These are phyloP conservation scores for Yamadazyma sp. DNA, from an alignment of 805 yeast species.

Conservation along the genomic window DNA sequence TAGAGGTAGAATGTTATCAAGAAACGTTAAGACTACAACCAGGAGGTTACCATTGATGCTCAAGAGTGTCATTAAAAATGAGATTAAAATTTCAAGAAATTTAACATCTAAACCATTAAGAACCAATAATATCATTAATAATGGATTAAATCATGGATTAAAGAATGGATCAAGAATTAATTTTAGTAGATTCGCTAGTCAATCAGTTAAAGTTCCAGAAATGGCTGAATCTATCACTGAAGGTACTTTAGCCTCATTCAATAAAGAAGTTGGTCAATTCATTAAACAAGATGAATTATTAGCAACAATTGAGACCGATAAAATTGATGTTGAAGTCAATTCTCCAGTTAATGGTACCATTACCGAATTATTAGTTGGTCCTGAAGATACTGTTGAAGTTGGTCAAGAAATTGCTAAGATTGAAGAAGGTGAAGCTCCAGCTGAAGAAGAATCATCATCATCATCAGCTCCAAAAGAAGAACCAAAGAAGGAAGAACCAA, in stretches of 20 bases:
- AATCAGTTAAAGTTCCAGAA: conserved; percentile 84
- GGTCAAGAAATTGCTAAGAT: conserved; percentile 90
- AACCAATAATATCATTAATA: neutral
- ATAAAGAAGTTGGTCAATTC: conserved; percentile 80
- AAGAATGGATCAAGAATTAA: conserved; percentile 12
- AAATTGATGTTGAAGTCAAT: conserved; percentile 95
- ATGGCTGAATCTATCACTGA: conserved; percentile 99
- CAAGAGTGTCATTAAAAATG: conserved; percentile 7
- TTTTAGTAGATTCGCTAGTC: conserved; percentile 38
- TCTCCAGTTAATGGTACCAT: conserved; percentile 91
- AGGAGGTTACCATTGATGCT: conserved; percentile 14
- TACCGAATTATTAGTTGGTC: conserved; percentile 73
- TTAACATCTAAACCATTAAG: neutral
- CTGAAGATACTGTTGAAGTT: conserved; percentile 92
- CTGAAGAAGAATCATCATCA: conserved; percentile 42
- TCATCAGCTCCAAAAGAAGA: conserved; percentile 21
- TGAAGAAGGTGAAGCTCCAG: conserved; percentile 75
- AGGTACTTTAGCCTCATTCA: conserved; percentile 76
- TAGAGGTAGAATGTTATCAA: conserved; percentile 19
- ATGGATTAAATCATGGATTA: neutral
- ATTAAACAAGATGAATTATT: conserved; percentile 84
- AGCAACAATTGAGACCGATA: conserved; percentile 97
- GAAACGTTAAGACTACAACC: conserved; percentile 13
- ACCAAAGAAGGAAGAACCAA: conserved; percentile 19
- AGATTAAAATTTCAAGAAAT: conserved; percentile 4